These are phyloP conservation scores for Lyophyllum shimeji DNA, from an alignment of 768 basidiomycete genomes.

Conservation along the genomic window DNA sequence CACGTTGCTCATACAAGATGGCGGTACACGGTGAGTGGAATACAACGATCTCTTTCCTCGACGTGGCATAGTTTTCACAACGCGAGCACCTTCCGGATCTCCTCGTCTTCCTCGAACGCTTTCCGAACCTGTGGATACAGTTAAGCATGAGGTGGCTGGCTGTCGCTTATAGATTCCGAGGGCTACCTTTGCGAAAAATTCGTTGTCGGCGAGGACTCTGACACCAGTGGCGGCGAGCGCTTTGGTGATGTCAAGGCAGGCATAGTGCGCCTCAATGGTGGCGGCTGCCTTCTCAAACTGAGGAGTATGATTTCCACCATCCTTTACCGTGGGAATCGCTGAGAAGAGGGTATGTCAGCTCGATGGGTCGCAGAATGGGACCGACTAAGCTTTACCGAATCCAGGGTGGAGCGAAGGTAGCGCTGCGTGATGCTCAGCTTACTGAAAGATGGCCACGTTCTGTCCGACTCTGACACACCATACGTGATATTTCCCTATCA, in stretches of 20 bases:
- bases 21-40: no score
- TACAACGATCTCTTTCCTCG: no score
- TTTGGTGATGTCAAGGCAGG: conserved; percentile 66
- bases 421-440: conserved; percentile 25
- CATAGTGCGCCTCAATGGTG: conserved; percentile 60
- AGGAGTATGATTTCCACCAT: conserved; percentile 79
- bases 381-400: conserved; percentile 51
- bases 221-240: conserved; percentile 71
- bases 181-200: conserved; percentile 43
- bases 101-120: conserved; percentile 46
- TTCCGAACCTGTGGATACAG: conserved; percentile 40
- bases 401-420: conserved; percentile 75
- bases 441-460: no score
- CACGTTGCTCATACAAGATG: no score
- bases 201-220: conserved; percentile 66
- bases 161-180: neutral
- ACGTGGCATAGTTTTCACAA: no score
- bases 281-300: conserved; percentile 66
- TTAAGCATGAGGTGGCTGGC: neutral
- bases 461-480: conserved; percentile 36
- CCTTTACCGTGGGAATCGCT: conserved; percentile 74
- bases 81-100: conserved; percentile 9
- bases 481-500: conserved; percentile 73
- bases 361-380: neutral
- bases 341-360: neutral